Base-by-base conservation (phyloP, 495 filamentous ascomycete species). In the Xylaria castorea region DNA sequence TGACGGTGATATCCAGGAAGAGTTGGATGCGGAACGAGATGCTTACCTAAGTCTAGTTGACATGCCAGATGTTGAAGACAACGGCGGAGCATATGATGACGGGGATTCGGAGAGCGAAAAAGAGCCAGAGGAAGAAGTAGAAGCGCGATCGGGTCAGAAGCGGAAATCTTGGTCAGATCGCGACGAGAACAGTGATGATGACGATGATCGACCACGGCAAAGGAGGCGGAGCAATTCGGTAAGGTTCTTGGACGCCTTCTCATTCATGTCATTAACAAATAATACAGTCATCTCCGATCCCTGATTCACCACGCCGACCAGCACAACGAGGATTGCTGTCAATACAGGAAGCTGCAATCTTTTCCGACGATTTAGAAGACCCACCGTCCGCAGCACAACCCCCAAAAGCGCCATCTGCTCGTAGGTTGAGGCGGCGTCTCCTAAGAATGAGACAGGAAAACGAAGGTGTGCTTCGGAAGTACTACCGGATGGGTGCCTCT, bases 1-100 rank as follows among this genome's bases (percentile, higher is more conserved):
- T 77, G 97, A 98, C 81, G 97, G 95, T 20, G 96, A 99, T 81
- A 96, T 99, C 58, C 92, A 95, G 74, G 93, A 95, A 66, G 94
- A 95, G n/a, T 80, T 98, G 55, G 75, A 74, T 42, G 84, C 81
- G 25, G 94, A 98, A 82, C 83, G 87, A 73, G 89, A 93, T 60
- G 94, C 96, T 50, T 98, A 94, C 75, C 89, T 91, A 58, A 92
- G 90, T 55, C 84, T 98, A 57, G 81, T 91, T 48, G 91, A 93
- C 51, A 98, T 98, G 96, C 95, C 94, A 9, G 94, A 97, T 60
- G 82, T 97, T 38, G 93, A 93, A 69, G 93, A 95, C 22, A 83
- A 89, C 70, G 90, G 85, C 18, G 89, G 91, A 32, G 85, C 87
- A 25, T 83, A 84, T 66, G 88, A 82, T 16, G 84, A 87, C 11